Percentiles rank a stretch among this genome's conserved stretches.
phyloP scores from a whole-genome alignment of 2,329 filamentous ascomycete genomes.

The Alternaria arborescens region DNA sequence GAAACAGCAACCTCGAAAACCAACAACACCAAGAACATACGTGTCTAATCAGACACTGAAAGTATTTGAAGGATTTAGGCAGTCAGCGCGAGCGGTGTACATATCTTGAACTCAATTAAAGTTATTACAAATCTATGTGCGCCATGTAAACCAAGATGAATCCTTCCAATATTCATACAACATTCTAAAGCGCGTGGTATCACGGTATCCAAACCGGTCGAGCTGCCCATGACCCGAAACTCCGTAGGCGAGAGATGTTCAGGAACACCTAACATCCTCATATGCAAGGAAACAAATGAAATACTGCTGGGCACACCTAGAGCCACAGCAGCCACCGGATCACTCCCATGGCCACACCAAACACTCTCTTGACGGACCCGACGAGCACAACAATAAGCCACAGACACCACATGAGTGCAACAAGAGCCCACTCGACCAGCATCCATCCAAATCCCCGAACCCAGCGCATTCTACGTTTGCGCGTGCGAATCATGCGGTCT shows the following conservation, averaged over 20 bases:
- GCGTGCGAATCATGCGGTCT: constrained; percentile 71
- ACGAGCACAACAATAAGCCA: constrained; percentile 88
- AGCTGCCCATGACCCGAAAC: constrained; percentile 2
- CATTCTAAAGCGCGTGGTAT: constrained; percentile 11
- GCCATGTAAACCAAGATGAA: background rate
- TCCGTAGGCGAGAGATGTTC: background rate
- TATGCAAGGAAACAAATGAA: constrained; percentile 11
- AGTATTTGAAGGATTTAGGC: background rate
- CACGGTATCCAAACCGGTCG: constrained; percentile 7
- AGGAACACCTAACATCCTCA: background rate
- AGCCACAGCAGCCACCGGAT: constrained; percentile 85
- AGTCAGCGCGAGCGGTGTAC: background rate
- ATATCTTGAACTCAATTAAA: background rate
- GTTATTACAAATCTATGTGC: constrained; percentile 11
- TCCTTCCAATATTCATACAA: constrained; percentile 8
- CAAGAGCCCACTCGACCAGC: constrained; percentile 83
- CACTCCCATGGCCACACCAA: constrained; percentile 66
- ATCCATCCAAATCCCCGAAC: constrained; percentile 80
- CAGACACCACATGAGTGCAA: constrained; percentile 92
- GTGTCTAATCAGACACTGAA: background rate
- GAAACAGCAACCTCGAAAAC: background rate
- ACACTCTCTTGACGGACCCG: constrained; percentile 69
- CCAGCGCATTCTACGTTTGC: constrained; percentile 78
- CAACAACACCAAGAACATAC: background rate
- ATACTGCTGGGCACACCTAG: constrained; percentile 18